Base-by-base conservation (phyloP, 805 yeast genomes). In the Barnettozyma salicaria region DNA sequence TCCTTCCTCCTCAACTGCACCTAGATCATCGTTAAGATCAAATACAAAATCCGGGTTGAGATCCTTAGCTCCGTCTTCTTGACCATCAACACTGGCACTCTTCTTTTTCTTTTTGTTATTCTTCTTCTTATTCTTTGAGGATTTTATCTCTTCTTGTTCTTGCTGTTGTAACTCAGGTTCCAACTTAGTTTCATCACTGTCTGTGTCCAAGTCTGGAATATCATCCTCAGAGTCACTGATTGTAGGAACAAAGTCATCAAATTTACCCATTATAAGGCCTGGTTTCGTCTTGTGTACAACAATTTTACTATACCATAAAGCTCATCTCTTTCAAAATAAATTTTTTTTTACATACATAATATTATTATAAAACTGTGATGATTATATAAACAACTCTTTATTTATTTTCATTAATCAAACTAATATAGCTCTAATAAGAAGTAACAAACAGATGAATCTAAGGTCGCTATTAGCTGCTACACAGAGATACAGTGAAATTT, bases 141-240 rank as follows among this genome's bases (percentile, higher is more conserved):
- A 21, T 27, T 33, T 34, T 21, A 21, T 24, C 23, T 28, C 26
- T 31, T 30, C 30, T 11, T 27, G 28, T 5, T 40, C 37, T 9
- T 30, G 27, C 18, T 38, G 34, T 6, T 28, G n/a, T 9, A 40
- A 27, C n/a, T 36, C 39, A 3, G 40, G 36, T 13, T 32, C 43
- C 6, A 18, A 27, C 5, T 23, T 32, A 20, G 24, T 41, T 12
- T 71, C 78, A 20, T 69, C 74, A 16, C 30, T 31, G 4, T 30
- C 72, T 9, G 59, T 60, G 43, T 73, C 79, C 44, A 70, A 56
- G 46, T 70, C 69, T 20, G 77, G 73, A 13, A 72, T 70, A 37
- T 80, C 89, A 11, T 79, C 78, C 50, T 83, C 95, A 49, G 84
- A 76, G 48, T 83, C 90, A 18, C 78, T 72, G 37, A 86, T 82